phyloP scores from a whole-genome alignment of 306 rosid genomes.

The Citrullus mucosospermus region DNA sequence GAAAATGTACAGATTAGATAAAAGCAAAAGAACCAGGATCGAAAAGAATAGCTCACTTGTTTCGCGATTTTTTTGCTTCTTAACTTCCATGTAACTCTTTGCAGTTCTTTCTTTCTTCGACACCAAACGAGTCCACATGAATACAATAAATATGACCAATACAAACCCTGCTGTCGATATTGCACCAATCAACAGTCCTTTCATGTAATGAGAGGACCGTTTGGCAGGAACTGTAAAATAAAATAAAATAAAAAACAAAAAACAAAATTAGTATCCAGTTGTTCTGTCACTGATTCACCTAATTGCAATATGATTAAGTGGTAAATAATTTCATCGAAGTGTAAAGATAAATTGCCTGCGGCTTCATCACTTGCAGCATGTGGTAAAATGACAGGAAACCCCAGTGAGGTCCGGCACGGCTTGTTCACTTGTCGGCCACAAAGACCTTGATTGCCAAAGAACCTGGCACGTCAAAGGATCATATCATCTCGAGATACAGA shows the following conservation, averaged over 20 bases:
- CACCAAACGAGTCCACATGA: constrained; percentile 56
- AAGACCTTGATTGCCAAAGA: constrained; percentile 71
- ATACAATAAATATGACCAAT: constrained; percentile 35
- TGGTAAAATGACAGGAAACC: constrained; percentile 90
- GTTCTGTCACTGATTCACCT: not conserved
- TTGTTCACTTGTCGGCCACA: constrained; percentile 85
- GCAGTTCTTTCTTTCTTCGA: constrained; percentile 71
- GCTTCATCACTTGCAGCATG: constrained; percentile 83
- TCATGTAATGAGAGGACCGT: constrained; percentile 58
- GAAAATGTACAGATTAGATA: not conserved
- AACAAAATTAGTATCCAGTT: too few relatives aligned
- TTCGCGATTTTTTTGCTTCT: constrained; percentile 55
- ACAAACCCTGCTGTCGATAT: constrained; percentile 44
- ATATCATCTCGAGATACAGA: not conserved
- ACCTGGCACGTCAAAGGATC: constrained; percentile 28
- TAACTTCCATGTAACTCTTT: constrained; percentile 55
- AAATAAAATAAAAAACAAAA: not conserved
- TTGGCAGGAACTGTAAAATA: constrained; percentile 52
- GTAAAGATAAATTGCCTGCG: constrained; percentile 43
- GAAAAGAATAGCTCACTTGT: constrained; percentile 33
- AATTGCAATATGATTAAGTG: not conserved
- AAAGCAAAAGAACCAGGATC: not conserved
- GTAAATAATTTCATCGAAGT: not conserved
- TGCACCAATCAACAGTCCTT: constrained; percentile 67
- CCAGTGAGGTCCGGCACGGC: constrained; percentile 80